Evolutionary conservation across 768 basidiomycete species (phyloP), one percentile per base, ranked within the genome.

Genomic region (Tricholoma matsutake): DNA sequence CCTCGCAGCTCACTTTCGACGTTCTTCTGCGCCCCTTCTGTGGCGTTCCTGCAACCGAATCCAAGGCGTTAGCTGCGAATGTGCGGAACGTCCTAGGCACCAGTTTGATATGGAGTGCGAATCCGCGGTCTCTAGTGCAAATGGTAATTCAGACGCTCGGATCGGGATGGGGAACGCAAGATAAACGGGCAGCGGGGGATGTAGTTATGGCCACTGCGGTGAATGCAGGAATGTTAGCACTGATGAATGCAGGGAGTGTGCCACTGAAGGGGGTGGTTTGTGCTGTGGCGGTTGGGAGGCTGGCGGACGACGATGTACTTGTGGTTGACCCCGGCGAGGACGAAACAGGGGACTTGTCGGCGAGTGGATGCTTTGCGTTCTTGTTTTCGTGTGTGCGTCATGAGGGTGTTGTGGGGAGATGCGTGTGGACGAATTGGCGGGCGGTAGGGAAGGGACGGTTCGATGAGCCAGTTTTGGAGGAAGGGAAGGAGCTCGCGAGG

Each of bases 261-360:
- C 86, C 89, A 0, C 86, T 92, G 89, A 76, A 81, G 2, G 89
- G 90, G 1, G 83, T 88, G n/a, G 80, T 89, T 0, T 86, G 86
- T 56, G 91, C 91, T 4, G 81, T 88, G 2, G 75, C 87, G 0
- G 77, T 89, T 1, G 85, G 83, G 0, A 75, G 76, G 13, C 53
- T 74, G 6, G 68, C 65, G 16, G 59, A 64, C 6, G 69, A 63
- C 4, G 67, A 75, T 0, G 61, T 63, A 1, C 69, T 87, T 2
- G 67, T 88, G 13, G 72, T 86, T 2, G 86, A 87, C 67, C 85
- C 86, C 1, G 75, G 69, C 8, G 81, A 79, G 16, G 74, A 76
- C 4, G 81, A 87, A 54, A 68, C 70, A 1, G 28, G 14, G n/a
- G 29, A 25, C 3, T 65, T 83, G 0, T 73, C 68, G 1, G 82